A percentile compares a stretch with the other conserved stretches of the same genome.
phyloP scores from a whole-genome alignment of 257 asterid genomes.

The Scutellaria minor region DNA sequence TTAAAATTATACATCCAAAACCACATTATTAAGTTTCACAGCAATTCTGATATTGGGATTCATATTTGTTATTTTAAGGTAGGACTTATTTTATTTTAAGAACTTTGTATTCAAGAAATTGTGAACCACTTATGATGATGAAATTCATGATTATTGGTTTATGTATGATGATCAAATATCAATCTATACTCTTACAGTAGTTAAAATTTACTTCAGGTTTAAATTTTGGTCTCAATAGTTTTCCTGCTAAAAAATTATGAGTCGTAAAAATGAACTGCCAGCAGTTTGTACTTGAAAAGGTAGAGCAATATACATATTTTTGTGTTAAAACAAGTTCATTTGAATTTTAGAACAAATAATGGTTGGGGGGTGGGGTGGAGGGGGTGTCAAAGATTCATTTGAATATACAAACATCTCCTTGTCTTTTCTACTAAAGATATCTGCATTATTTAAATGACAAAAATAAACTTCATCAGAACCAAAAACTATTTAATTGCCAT shows the following conservation, averaged over 20 bases:
- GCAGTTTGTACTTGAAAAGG: background rate
- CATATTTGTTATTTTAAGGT: background rate
- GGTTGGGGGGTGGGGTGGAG: background rate
- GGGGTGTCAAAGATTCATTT: background rate
- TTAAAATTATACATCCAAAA: background rate
- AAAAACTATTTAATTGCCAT: conserved; percentile 21
- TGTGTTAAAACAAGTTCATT: background rate
- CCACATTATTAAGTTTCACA: background rate
- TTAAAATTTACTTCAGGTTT: background rate
- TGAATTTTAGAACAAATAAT: conserved; percentile 23
- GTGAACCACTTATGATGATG: conserved; percentile 2
- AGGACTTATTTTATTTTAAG: background rate
- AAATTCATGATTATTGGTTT: background rate
- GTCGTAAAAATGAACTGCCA: background rate
- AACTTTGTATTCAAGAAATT: conserved; percentile 12
- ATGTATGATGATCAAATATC: background rate
- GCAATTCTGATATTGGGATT: background rate
- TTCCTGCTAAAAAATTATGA: background rate
- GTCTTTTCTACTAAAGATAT: conserved; percentile 12
- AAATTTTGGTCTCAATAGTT: background rate
- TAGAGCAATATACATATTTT: background rate
- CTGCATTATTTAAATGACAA: conserved; percentile 21
- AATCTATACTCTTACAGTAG: background rate
- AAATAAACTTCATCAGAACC: background rate
- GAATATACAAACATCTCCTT: conserved; percentile 1